A percentile compares a stretch with the other conserved stretches of the same genome.
Evolutionary conservation across 176 grass and related monocot species (phyloP).

Genomic region (Musa acuminata): DNA sequence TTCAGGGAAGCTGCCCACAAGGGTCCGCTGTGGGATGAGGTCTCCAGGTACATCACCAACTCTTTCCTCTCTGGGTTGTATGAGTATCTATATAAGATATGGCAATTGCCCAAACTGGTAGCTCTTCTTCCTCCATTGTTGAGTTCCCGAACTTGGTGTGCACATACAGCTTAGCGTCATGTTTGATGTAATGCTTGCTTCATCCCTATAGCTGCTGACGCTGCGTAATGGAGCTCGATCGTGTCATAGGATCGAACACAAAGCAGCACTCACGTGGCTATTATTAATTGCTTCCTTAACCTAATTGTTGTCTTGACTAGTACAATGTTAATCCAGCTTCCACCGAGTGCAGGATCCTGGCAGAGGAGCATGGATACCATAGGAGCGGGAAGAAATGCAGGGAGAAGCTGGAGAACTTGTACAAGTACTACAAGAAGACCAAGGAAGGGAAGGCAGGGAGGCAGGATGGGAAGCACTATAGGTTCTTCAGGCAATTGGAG

Average conservation of each 20-base stretch:
- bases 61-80: background rate
- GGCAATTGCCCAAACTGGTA: too few species aligned
- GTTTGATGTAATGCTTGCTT: background rate
- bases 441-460: slow-evolving; percentile 67
- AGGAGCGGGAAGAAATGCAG: slow-evolving; percentile 93
- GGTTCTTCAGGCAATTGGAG: slow-evolving; percentile 89
- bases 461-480: slow-evolving; percentile 63
- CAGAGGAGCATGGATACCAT: slow-evolving; percentile 60
- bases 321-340: background rate
- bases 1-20: slow-evolving; percentile 74
- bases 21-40: slow-evolving; percentile 76
- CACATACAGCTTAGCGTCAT: slow-evolving; percentile 1
- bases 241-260: too few species aligned
- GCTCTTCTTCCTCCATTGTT: too few species aligned
- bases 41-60: slow-evolving; percentile 44
- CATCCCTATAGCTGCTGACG: too few species aligned
- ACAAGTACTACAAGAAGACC: slow-evolving; percentile 99
- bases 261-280: background rate
- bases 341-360: slow-evolving; percentile 43
- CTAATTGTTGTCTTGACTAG: background rate
- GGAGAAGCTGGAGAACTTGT: slow-evolving; percentile 95
- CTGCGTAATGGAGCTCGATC: too few species aligned
- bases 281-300: background rate
- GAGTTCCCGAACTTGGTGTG: slow-evolving; percentile 1
- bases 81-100: too few species aligned